Base-by-base conservation (phyloP, 768 basidiomycete genomes). In the Boletus sp. region DNA sequence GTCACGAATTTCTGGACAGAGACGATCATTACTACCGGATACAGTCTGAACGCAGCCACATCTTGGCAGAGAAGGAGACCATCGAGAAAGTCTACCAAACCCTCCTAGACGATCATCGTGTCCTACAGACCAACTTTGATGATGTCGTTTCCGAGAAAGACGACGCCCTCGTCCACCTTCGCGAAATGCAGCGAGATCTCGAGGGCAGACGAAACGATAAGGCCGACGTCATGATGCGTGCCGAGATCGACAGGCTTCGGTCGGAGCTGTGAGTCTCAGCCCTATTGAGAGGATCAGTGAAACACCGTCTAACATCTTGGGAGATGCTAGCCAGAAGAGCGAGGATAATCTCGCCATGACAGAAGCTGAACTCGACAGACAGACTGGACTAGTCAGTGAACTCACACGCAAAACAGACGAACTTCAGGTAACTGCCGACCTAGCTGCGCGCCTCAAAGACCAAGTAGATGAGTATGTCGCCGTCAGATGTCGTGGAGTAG, bases 1-100 rank as follows among this genome's bases (percentile, higher is more conserved):
- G 49, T 37, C 59, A 54, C 50, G 53, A 59, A 42, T 34, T 44
- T 44, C 47, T 40, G 53, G 6, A 54, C 66, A 91, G 90, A 70
- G 91, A 93, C 66, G 90, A 93, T 67, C 91, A 93, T 61, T 94
- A 90, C 68, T 93, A 93, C 69, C 80, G 79, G 48, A 84, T 93
- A 52, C 92, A 93, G 64, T 87, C 81, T 5, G 93, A 90, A 64
- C 80, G 84, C 53, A 88, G 84, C 56, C 83, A 83, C 57, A 80
- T 93, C 50, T 75, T 87, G 14, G 78, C 83, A 4, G 92, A 95
- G 74, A 96, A 96, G 70, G 89, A 93, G 65, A 87, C 88, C 0
- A 74, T 97, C 4, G 85, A 94, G 69, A 88, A 87, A 59, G 83
- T 85, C 25, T 93, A 93, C 67, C 84, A 89, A 62, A 63, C 77